Evolutionary conservation across 2,329 filamentous ascomycete species (phyloP).

Genomic region (Penicillium sp.): DNA sequence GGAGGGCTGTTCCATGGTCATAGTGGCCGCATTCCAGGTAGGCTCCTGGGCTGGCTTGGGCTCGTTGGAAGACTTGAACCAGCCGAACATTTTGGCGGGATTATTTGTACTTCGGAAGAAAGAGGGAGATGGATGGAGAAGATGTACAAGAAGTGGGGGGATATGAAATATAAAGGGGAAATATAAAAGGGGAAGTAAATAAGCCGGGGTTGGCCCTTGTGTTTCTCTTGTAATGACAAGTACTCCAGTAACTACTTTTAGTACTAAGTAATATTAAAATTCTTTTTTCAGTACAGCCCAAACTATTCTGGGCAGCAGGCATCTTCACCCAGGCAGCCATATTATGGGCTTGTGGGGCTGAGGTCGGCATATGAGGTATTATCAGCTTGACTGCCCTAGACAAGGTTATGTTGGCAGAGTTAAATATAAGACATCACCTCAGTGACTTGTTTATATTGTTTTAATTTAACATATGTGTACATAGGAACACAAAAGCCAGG

Average conservation of each 20-base stretch:
- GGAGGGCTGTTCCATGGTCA: slow-evolving; percentile 6
- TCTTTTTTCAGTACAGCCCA: neutral
- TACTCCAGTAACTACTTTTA: neutral
- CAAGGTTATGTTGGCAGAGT: neutral
- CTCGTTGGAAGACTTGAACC: slow-evolving; percentile 9
- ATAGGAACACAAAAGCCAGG: neutral
- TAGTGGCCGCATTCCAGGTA: slow-evolving; percentile 4
- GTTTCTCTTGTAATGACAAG: neutral
- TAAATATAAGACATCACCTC: no score
- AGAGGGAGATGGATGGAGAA: neutral
- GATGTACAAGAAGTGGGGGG: neutral
- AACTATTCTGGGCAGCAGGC: neutral
- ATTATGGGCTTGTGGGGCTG: slow-evolving; percentile 1
- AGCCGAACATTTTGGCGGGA: slow-evolving; percentile 5
- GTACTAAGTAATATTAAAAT: neutral
- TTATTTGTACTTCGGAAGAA: no score
- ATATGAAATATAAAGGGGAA: neutral
- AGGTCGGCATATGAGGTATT: neutral
- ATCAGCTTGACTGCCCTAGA: neutral
- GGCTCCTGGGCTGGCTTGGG: slow-evolving; percentile 2
- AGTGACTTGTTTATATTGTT: neutral
- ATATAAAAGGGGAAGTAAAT: neutral
- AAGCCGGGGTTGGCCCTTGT: neutral
- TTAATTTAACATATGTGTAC: neutral
- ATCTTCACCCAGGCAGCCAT: neutral